Evolutionary conservation across 768 basidiomycete species (phyloP).

Genomic region (Mycena rosella): DNA sequence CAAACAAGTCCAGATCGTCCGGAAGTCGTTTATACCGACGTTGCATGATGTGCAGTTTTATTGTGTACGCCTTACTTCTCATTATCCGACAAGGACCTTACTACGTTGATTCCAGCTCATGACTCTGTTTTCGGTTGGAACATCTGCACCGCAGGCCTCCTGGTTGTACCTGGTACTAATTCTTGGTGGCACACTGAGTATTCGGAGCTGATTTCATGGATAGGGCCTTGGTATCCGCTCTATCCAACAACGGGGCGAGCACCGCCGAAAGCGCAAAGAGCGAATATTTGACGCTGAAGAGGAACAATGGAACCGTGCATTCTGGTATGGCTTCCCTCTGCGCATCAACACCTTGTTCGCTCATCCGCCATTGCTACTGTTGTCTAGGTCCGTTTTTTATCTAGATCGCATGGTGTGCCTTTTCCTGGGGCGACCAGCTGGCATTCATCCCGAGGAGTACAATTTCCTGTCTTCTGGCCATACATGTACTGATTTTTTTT

Average conservation of each 20-base stretch:
- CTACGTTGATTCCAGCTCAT: constrained; percentile 40
- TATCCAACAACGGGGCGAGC: constrained; percentile 72
- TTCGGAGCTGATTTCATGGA: not conserved
- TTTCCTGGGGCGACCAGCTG: not conserved
- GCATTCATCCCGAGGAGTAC: not conserved
- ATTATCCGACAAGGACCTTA: not conserved
- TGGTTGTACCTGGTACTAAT: constrained; percentile 61
- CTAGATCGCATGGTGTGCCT: not conserved
- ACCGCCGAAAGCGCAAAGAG: constrained; percentile 57
- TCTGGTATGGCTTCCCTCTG: constrained; percentile 61
- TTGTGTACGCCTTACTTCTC: not conserved
- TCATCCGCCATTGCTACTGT: not conserved
- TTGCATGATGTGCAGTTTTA: constrained; percentile 24
- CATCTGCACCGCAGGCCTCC: constrained; percentile 61
- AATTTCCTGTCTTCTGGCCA: not conserved
- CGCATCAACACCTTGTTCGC: not conserved
- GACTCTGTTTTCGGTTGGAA: constrained; percentile 51
- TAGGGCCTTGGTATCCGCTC: constrained; percentile 70
- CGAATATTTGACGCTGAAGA: constrained; percentile 54
- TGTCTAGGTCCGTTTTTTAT: not conserved
- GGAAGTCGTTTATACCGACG: constrained; percentile 7
- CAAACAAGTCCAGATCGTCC: constrained; percentile 56
- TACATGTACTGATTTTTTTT: not conserved
- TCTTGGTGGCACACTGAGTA: too few relatives aligned
- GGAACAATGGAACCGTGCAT: constrained; percentile 72